phyloP scores from a whole-genome alignment of 192 early-diverging fungal genomes.

The Haplosporangium gracile region DNA sequence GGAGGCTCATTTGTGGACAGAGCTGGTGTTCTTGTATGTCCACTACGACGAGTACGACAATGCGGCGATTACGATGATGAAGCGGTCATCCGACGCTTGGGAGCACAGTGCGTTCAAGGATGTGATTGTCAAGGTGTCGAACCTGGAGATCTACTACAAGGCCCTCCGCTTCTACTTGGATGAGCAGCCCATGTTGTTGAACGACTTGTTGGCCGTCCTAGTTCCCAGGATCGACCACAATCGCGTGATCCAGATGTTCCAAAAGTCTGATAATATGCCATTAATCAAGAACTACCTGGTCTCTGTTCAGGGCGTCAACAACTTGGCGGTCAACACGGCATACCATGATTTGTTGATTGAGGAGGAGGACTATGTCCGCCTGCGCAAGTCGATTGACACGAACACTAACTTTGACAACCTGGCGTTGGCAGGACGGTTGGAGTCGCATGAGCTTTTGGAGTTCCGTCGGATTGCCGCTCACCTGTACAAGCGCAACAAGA shows the following conservation, averaged over 20 bases:
- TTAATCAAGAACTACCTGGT: slow-evolving; percentile 97
- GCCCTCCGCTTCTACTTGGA: slow-evolving; percentile 96
- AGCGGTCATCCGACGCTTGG: slow-evolving; percentile 95
- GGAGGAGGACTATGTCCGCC: slow-evolving; percentile 95
- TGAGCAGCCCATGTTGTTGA: slow-evolving; percentile 95
- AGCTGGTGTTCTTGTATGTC: slow-evolving; percentile 98
- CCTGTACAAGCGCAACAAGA: slow-evolving; percentile 96
- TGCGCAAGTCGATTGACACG: slow-evolving; percentile 94
- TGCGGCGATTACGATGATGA: slow-evolving; percentile 95
- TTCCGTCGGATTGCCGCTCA: slow-evolving; percentile 98
- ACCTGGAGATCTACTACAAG: slow-evolving; percentile 99
- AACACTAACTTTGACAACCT: slow-evolving; percentile 97
- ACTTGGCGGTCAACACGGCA: slow-evolving; percentile 94
- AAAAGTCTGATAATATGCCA: slow-evolving; percentile 98
- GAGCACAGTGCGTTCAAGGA: slow-evolving; percentile 98
- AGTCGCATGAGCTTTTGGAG: slow-evolving; percentile 97
- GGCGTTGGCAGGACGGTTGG: slow-evolving; percentile 89
- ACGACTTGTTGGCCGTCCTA: slow-evolving; percentile 90
- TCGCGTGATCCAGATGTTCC: slow-evolving; percentile 96
- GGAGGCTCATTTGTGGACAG: slow-evolving; percentile 94
- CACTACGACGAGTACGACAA: slow-evolving; percentile 99
- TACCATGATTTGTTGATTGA: slow-evolving; percentile 98
- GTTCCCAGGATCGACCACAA: slow-evolving; percentile 96
- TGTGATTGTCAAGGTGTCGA: slow-evolving; percentile 96
- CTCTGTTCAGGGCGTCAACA: slow-evolving; percentile 94